A percentile compares a stretch with the other conserved stretches of the same genome.
Conservation (phyloP, 257 asterid genomes). For the Echites panduratus region DNA sequence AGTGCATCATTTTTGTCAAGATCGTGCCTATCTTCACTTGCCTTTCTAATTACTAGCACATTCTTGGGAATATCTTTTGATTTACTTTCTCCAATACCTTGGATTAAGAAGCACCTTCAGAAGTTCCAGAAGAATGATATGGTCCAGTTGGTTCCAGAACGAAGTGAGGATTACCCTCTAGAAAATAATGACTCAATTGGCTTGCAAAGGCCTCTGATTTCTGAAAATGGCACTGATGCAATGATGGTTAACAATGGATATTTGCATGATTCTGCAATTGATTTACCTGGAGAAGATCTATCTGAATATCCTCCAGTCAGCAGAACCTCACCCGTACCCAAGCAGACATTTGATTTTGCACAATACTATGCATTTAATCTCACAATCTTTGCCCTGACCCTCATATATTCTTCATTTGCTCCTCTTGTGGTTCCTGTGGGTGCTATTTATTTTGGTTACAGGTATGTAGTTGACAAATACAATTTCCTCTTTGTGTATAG, state of each 20-base stretch:
- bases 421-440: conserved; percentile 98
- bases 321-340: conserved; percentile 96
- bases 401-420: conserved; percentile 79
- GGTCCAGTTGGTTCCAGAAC: conserved; percentile 93
- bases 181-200: conserved; percentile 55
- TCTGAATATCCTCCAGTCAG: conserved; percentile 92
- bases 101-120: conserved; percentile 84
- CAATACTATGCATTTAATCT: conserved; percentile 94
- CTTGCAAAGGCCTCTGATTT: conserved; percentile 65
- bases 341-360: conserved; percentile 85
- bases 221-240: conserved; percentile 46
- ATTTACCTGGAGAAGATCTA: conserved; percentile 59
- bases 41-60: conserved; percentile 84
- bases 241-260: conserved; percentile 38
- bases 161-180: conserved; percentile 61
- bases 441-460: conserved; percentile 80
- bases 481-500: conserved; percentile 89
- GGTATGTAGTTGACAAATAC: conserved; percentile 92
- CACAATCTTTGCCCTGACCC: conserved; percentile 89
- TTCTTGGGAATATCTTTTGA: conserved; percentile 94
- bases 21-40: conserved; percentile 88
- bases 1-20: conserved; percentile 78
- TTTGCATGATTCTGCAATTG: conserved; percentile 39
- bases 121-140: conserved; percentile 86
- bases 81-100: conserved; percentile 92